Evolutionary conservation across 306 rosid genomes (phyloP), one percentile per base, ranked within the genome.

Genomic region (Vigna nakashimae): DNA sequence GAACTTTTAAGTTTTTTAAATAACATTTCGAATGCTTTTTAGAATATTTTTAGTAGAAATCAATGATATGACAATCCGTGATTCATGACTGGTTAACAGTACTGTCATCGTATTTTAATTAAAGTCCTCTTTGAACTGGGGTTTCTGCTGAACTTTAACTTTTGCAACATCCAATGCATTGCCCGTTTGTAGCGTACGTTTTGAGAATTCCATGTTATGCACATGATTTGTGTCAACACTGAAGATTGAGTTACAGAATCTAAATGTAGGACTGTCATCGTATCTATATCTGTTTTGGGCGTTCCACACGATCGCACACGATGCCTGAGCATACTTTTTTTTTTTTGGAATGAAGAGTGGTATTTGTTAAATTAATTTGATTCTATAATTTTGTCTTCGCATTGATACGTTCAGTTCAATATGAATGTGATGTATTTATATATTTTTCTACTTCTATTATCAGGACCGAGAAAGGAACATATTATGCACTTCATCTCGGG

Each of bases 401-500:
- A 36, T 20, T 73, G 73, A 17, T 68, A 67, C n/a, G 12, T 67
- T 13, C 6, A 2, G 50, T 50, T 70, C 43, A 53, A 42, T 57
- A 50, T 15, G n/a, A 30, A 20, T 4, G 14, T 65, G 71, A 66
- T 71, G 14, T 62, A n/a, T 32, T 42, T 66, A 24, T 71, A 49
- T 45, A 4, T 24, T 57, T 73, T 42, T 65, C 65, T 43, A 51
- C 69, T 50, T 65, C 65, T 43, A 51, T 60, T 53, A 77, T 63
- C 90, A 93, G 98, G 88, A 87, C 85, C 7, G 97, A 94, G 82
- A 86, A 71, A 69, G 98, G 97, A 85, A 89, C 91, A 63, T 90
- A 86, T 77, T 94, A 91, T 83, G 97, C 96, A 6, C 89, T 94
- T 78, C 91, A 94, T 89, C 94, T 94, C 71, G 97, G 96, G 51